A percentile compares a stretch with the other conserved stretches of the same genome.
Evolutionary conservation across 208 protist species (phyloP).

Genomic region (Strigomonas galati): DNA sequence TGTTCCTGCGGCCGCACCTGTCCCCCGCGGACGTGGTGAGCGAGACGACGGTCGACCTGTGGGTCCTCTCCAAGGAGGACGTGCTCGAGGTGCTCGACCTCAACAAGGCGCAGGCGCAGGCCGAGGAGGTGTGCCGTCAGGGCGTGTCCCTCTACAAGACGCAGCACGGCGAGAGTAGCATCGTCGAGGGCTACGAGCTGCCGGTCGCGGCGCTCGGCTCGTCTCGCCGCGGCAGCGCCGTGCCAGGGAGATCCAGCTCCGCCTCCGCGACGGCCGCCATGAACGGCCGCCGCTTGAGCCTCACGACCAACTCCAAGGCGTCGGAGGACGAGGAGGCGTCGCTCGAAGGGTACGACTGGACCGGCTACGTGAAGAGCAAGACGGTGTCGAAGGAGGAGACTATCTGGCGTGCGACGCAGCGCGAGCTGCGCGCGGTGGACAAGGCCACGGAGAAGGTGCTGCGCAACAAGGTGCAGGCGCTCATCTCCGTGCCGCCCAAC

Average conservation of each 20-base stretch:
- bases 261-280: background rate
- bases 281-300: background rate
- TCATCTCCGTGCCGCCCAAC: slow-evolving; percentile 53
- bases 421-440: slow-evolving; percentile 54
- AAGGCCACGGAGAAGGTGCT: slow-evolving; percentile 73
- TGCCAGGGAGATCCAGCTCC: slow-evolving; percentile 8
- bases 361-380: slow-evolving; percentile 26
- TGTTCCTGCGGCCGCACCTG: slow-evolving; percentile 69
- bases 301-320: slow-evolving; percentile 5
- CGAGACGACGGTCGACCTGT: slow-evolving; percentile 71
- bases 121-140: slow-evolving; percentile 71
- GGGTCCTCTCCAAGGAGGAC: slow-evolving; percentile 45
- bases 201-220: slow-evolving; percentile 1
- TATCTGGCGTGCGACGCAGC: slow-evolving; percentile 8
- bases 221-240: slow-evolving; percentile 17
- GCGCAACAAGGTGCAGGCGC: slow-evolving; percentile 42
- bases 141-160: slow-evolving; percentile 70
- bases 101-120: slow-evolving; percentile 53
- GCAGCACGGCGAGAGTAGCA: slow-evolving; percentile 53
- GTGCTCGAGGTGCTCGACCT: slow-evolving; percentile 45
- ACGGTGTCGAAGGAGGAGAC: slow-evolving; percentile 20
- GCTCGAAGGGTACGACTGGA: slow-evolving; percentile 39
- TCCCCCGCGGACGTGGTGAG: slow-evolving; percentile 61
- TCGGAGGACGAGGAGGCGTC: background rate
- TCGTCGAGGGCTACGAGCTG: slow-evolving; percentile 39